Base-by-base conservation (phyloP, 116 monocot species). In the Posidonia oceanica region DNA sequence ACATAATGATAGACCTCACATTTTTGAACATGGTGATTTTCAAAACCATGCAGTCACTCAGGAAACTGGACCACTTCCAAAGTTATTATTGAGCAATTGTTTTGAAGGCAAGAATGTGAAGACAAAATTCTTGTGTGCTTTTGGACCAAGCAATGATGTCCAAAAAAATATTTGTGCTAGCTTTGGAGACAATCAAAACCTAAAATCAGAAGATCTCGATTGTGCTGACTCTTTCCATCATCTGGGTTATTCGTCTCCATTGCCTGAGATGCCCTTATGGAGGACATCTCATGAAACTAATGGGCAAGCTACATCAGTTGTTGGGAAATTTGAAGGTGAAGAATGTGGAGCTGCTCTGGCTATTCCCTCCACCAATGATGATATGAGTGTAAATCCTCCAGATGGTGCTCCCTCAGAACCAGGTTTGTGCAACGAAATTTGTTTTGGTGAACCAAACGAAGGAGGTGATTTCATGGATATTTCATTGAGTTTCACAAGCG, bases 391-490 rank as follows among this genome's bases (percentile, higher is more conserved):
- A n/a, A 61, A 76, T 57, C 63, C 66, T 71, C 68, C 54, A 71
- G 75, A 83, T 81, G 59, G 54, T 76, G 53, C 7, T 11, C 51
- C 23, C 39, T 23, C 2, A 18, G 68, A 54, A 69, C 53, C 68
- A 15, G 8, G 8, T 14, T n/a, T 54, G 23, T 16, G 36, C 15
- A 16, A 44, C n/a, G 42, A 66, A 66, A 17, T n/a, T 66, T 41
- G 14, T 66, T 10, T 36, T 48, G 48, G 8, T 62, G 13, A 13
- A 3, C 3, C 22, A 23, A 36, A 62, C 36, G 90, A 85, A n/a
- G 12, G 48, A 48, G 69, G 61, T 72, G 83, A 81, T 52, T 75
- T 86, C 29, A 77, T 80, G 37, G 75, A 86, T 60, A 81, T 84
- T 72, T 69, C 84, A 58, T 73, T 87, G 63, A 62, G 23, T 21